Percentiles rank a stretch among this genome's conserved stretches.
phyloP scores from a whole-genome alignment of 1,284 basidiomycete species.

The Boletus smithii region DNA sequence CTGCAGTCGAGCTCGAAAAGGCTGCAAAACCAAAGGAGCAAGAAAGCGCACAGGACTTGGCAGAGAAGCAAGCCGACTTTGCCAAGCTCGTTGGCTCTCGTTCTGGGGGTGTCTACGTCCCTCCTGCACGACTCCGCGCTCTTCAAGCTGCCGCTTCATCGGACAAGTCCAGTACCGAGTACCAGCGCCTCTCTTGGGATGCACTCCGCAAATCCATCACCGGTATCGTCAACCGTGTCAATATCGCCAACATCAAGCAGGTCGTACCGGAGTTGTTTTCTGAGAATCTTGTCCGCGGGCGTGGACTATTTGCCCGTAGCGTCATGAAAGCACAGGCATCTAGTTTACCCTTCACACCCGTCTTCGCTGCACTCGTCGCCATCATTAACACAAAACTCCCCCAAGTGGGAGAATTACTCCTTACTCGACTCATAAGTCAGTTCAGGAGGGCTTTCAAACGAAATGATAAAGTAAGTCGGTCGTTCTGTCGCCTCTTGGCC shows the following conservation, averaged over 20 bases:
- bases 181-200: conserved; percentile 96
- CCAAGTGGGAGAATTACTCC: conserved; percentile 89
- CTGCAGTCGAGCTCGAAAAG: conserved; percentile 70
- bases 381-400: conserved; percentile 98
- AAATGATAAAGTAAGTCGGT: conserved; percentile 84
- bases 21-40: conserved; percentile 47
- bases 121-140: conserved; percentile 88
- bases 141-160: conserved; percentile 83
- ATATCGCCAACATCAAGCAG: conserved; percentile 94
- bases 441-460: conserved; percentile 94
- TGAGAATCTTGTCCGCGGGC: conserved; percentile 89
- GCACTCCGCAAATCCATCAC: conserved; percentile 97
- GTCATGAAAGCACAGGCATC: conserved; percentile 98
- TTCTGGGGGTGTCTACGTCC: conserved; percentile 95
- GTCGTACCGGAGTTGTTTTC: conserved; percentile 92
- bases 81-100: conserved; percentile 74
- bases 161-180: conserved; percentile 90
- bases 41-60: conserved; percentile 44
- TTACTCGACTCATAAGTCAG: conserved; percentile 89
- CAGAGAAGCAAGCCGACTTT: conserved; percentile 76
- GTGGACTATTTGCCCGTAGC: conserved; percentile 87
- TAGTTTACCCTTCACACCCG: conserved; percentile 96
- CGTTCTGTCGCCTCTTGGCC: background rate
- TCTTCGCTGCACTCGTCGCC: conserved; percentile 91
- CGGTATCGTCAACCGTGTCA: conserved; percentile 99